Evolutionary conservation across 2,329 filamentous ascomycete genomes (phyloP), one percentile per base, ranked within the genome.

Genomic region (Colletotrichum aenigma): DNA sequence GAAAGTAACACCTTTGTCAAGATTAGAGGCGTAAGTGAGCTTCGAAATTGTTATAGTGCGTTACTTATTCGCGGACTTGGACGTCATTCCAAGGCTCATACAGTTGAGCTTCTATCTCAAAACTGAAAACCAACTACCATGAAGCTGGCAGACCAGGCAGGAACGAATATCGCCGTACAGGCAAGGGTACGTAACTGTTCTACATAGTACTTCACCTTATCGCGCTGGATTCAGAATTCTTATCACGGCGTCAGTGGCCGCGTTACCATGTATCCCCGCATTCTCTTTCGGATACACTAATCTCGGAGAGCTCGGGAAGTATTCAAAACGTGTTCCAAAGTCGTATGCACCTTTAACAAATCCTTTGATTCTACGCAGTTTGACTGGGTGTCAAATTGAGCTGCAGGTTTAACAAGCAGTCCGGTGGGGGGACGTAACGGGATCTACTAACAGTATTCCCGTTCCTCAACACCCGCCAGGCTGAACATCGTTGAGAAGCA

Each of bases 201-300:
- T 43, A 10, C 38, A 12, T 6, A n/a, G 12, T 1, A n/a, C 5
- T 12, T 10, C 16, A 6, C 1, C 2, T n/a, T 26, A 26, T 5
- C 5, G 16, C 9, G 18, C 38, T 43, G 8, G 18, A 10, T 3
- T 5, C 38, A 10, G 12, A n/a, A n/a, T 1, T 6, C 5, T 2
- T 3, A 12, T n/a, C 38, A 3, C 2, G 38, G 38, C 38, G 18
- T 43, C 18, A 2, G 18, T n/a, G 4, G 18, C 36, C 8, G 15
- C 1, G 7, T 9, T 12, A 12, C 9, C 38, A n/a, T n/a, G 3
- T n/a, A 1, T n/a, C 5, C 18, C 18, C 6, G 3, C 9, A 3
- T n/a, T 4, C 1, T 12, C 18, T n/a, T 43, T 12, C 18, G 2
- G 38, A n/a, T 48, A 3, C 5, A 48, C 18, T 12, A 3, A 48